Conservation (phyloP, 306 rosid species). For the Lathyrus sativus region DNA sequence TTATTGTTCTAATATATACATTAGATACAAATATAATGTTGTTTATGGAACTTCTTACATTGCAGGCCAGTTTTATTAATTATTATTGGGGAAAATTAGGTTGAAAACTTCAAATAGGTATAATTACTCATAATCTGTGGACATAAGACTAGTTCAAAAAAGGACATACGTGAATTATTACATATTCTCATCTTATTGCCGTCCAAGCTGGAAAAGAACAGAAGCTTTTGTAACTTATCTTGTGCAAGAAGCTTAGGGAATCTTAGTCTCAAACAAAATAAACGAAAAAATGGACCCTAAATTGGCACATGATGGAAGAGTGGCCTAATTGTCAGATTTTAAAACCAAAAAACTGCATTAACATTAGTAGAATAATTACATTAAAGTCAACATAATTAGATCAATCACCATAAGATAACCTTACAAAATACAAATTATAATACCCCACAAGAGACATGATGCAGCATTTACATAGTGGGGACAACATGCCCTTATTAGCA, state of each 20-base stretch:
- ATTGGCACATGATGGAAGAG: constrained; percentile 33
- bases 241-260: constrained; percentile 23
- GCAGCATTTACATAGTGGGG: constrained; percentile 48
- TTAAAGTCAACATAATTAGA: constrained; percentile 46
- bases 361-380: constrained; percentile 40
- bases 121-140: too few relatives aligned
- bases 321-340: background rate
- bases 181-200: constrained; percentile 31
- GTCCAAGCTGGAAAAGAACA: constrained; percentile 19
- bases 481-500: constrained; percentile 43
- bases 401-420: constrained; percentile 37
- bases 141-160: background rate
- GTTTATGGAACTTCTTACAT: too few relatives aligned
- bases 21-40: too few relatives aligned
- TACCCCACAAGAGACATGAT: constrained; percentile 48
- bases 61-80: background rate
- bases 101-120: background rate
- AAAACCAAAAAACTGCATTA: constrained; percentile 30
- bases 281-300: constrained; percentile 26
- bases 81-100: background rate
- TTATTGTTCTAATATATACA: too few relatives aligned
- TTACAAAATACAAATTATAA: constrained; percentile 46
- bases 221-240: constrained; percentile 14
- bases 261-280: background rate
- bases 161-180: constrained; percentile 11